phyloP scores from a whole-genome alignment of 139 green algal genomes.

The Picochlorum sp. region DNA sequence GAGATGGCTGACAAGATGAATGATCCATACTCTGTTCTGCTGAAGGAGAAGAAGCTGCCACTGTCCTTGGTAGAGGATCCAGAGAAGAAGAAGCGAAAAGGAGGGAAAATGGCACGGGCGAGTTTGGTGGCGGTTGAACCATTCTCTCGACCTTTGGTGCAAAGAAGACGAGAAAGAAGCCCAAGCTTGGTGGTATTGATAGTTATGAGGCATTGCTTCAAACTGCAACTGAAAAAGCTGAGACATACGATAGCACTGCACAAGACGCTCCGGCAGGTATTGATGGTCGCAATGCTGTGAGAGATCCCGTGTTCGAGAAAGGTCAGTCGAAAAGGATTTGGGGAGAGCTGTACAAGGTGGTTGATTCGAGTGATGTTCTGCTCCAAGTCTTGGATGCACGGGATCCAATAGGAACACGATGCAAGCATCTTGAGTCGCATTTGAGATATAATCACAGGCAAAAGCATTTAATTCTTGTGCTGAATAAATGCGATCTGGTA shows the following conservation, averaged over 20 bases:
- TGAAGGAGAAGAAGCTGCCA: constrained; percentile 93
- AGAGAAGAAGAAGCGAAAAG: constrained; percentile 22
- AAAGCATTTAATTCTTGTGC: constrained; percentile 96
- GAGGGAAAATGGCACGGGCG: constrained; percentile 22
- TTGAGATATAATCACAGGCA: constrained; percentile 82
- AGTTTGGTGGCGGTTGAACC: constrained; percentile 75
- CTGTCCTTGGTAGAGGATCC: constrained; percentile 83
- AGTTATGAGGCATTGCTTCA: constrained; percentile 53
- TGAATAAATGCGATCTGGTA: constrained; percentile 97
- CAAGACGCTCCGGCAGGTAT: constrained; percentile 7
- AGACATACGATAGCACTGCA: not conserved
- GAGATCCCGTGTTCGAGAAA: constrained; percentile 80
- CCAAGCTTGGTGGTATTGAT: constrained; percentile 62
- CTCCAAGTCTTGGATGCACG: constrained; percentile 90
- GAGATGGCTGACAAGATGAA: constrained; percentile 88
- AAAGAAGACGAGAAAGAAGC: constrained; percentile 67
- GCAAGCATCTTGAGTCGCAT: constrained; percentile 86
- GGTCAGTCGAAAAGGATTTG: constrained; percentile 96
- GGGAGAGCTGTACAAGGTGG: constrained; percentile 98
- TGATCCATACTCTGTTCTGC: constrained; percentile 87
- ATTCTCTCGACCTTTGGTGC: constrained; percentile 81
- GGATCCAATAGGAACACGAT: constrained; percentile 92
- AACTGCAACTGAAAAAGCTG: constrained; percentile 1
- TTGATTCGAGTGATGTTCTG: constrained; percentile 18
- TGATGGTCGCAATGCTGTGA: constrained; percentile 17